Base-by-base conservation (phyloP, 108 stramenopile species). In the Seminavis robusta region DNA sequence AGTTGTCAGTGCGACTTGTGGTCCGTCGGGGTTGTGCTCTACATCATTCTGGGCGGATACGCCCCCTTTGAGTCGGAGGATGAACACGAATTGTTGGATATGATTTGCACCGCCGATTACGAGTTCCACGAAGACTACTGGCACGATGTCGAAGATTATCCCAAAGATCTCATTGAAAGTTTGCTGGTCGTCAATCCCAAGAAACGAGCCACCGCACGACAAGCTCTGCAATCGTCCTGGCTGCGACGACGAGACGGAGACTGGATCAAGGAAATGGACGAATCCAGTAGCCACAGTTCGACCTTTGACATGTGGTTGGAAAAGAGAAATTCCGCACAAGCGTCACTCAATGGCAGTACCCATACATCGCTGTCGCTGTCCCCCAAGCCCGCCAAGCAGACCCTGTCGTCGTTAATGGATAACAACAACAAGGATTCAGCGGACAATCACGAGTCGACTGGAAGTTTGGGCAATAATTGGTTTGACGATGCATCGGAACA, bases 41-140 rank as follows among this genome's bases (percentile, higher is more conserved):
- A 97, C 74, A 97, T 97, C 63, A 67, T 99, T 2, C 76, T 99
- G 13, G 77, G 77, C 55, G 98, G 91, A 29, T 92, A 92, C 47
- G 87, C 91, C 1, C 98, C 98, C 9, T 99, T 99, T 69, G 86
- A 95, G 59, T 92, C 95, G 61, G 86, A 93, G 39, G 93, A 99
- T 72, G 89, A 96, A 47, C 59, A 82, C 9, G 91, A 95, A 49
- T 80, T 99, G 6, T 98, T 96, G 83, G 81, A 86, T 23, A 89
- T 85, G 43, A 96, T 94, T 42, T 76, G 88, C 34, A 84, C 79
- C 54, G 91, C 88, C 20, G 79, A 88, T 38, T 92, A 82, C 50
- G 83, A 92, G 63, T 92, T 95, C 57, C 88, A 88, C 52, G 80
- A 77, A 19, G 56, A 65, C 31, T 70, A 83, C 25, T 95, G 92